Conservation (phyloP, 768 basidiomycete species). For the Symmetrospora coprosmae region DNA sequence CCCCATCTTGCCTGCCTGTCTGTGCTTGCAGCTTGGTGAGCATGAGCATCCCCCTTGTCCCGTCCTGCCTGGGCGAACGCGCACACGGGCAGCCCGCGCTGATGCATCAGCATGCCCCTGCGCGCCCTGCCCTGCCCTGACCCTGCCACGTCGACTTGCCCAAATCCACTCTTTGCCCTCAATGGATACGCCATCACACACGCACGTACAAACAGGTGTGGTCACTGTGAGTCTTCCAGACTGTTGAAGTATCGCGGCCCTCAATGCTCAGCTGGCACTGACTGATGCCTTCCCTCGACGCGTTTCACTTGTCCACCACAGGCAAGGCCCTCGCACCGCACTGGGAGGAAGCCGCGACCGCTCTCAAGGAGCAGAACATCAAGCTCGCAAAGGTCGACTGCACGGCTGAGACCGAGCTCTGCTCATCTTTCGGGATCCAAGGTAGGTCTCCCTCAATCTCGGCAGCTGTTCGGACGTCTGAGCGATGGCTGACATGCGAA, state of each 20-base stretch:
- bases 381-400: slow-evolving; percentile 94
- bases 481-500: no score
- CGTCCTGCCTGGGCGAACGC: not conserved
- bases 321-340: slow-evolving; percentile 32
- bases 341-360: slow-evolving; percentile 58
- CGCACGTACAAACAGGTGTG: no score
- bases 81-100: no score
- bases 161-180: no score
- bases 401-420: slow-evolving; percentile 82
- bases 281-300: not conserved
- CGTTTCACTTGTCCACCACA: not conserved
- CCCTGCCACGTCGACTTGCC: no score
- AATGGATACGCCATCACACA: no score
- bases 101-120: no score
- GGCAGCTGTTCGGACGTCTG: no score
- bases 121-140: no score
- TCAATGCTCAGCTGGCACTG: no score
- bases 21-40: slow-evolving; percentile 26
- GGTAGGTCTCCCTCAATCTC: not conserved
- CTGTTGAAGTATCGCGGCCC: not conserved
- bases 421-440: slow-evolving; percentile 64
- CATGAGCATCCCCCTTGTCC: not conserved
- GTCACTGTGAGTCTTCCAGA: slow-evolving; percentile 29
- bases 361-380: slow-evolving; percentile 76
- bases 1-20: not conserved